Base-by-base conservation (phyloP, 129 eudicot species). In the Helianthus annuus region DNA sequence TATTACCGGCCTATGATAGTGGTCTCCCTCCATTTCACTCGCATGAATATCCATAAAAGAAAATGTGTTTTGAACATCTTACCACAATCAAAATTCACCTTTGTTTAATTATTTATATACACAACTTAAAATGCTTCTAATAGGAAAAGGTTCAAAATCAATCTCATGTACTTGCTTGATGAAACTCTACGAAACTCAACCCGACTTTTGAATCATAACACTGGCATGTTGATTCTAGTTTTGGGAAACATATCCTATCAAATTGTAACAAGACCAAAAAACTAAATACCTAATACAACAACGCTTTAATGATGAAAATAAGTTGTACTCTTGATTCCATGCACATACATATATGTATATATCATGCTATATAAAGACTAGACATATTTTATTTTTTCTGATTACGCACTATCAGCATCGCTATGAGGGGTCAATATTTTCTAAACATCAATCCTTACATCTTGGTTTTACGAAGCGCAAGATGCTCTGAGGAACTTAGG, bases 371-470 rank as follows among this genome's bases (percentile, higher is more conserved):
- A 15, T 53, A 53, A 53, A 53, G 27, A 53, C 27, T 53, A 53
- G 27, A 53, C 57, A 15, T 53, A 5, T 53, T n/a, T 6, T 17
- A n/a, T 53, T 53, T 14, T 17, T 15, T 15, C 58, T 53, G 58
- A 42, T 42, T 53, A 53, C 27, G 7, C 58, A 53, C 58, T 5
- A 53, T 53, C 10, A 53, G 8, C 58, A 6, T 53, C 19, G 10
- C 58, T 53, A 53, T 53, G 22, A 53, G 58, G 16, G 27, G 24
- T 52, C 58, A 53, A 7, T 15, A 53, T 53, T 15, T 53, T 53
- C 58, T n/a, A n/a, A 53, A 53, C 58, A 53, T 8, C 58, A 53
- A 53, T 53, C 22, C 58, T 53, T 42, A 42, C 46, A 42, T 42
- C 46, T 42, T 42, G 46, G 46, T 42, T 42, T 42, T 42, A 42